Evolutionary conservation across 345 rosid genomes (phyloP), one percentile per base, ranked within the genome.

Genomic region (Dipteronia dyeriana): DNA sequence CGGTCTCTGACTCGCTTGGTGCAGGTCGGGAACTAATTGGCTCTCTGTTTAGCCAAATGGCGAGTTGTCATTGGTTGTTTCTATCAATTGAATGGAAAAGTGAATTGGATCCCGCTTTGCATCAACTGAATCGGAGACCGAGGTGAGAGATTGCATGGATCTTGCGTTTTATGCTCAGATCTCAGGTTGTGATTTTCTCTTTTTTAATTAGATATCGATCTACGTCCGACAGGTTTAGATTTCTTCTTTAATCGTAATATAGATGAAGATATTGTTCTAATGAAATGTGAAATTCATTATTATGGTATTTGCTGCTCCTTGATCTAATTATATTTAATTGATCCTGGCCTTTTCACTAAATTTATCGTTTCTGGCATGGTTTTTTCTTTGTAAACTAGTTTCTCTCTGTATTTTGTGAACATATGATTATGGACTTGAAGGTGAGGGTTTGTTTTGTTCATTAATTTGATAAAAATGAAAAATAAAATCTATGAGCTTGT

Each of bases 1-100:
- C 91, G 92, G 92, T 74, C 86, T 92, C 97, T 80, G 86, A 94
- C 87, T 94, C 97, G 97, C 98, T 92, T 94, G 98, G 95, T 94
- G 97, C 97, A 94, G 95, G 92, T 92, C 97, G 97, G 98, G 98
- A 92, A 87, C 92, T 83, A 85, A 80, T 87, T 87, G 76, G 77
- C 87, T 80, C 31, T 57, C 20, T 26, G 2, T 1, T 23, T 51
- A 47, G 70, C 79, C 85, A 80, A 49, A 10, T 86, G 84, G 72
- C 9, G 47, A 54, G 45, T 60, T 34, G 38, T 34, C 38, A 34
- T 34, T 34, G 38, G 38, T 34, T 34, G 38, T 34, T 34, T 34
- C 38, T 34, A 34, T 34, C 38, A 34, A 34, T 34, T 34, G 38
- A 34, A 34, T 34, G 38, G 38, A 34, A 34, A 34, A 34, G 38